Evolutionary conservation across 2,329 filamentous ascomycete genomes (phyloP).

Genomic region (Neurospora sp.): DNA sequence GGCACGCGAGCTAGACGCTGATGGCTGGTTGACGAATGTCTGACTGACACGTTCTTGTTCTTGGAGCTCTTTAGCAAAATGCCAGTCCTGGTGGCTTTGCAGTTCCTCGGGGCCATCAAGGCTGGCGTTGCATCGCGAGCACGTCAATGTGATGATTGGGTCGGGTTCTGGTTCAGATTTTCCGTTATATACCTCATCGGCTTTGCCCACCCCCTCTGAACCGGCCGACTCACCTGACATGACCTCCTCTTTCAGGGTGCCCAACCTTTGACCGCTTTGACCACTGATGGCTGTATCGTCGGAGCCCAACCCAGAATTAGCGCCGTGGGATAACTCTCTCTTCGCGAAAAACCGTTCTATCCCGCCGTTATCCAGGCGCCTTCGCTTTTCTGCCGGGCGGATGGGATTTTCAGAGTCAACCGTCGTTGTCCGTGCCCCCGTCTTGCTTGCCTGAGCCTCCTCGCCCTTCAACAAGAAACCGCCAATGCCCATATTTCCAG

Average conservation of each 20-base stretch:
- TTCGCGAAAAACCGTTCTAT: conserved; percentile 50
- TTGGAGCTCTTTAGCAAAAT: conserved; percentile 81
- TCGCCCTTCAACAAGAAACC: conserved; percentile 73
- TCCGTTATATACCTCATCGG: background rate
- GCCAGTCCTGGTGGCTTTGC: conserved; percentile 83
- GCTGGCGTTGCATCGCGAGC: conserved; percentile 54
- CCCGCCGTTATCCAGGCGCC: conserved; percentile 32
- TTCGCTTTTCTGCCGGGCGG: conserved; percentile 24
- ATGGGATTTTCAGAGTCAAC: background rate
- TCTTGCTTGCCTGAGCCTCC: conserved; percentile 29
- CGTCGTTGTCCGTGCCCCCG: conserved; percentile 25
- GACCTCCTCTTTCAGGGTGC: background rate
- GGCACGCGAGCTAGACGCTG: conserved; percentile 24
- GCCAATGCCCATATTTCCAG: conserved; percentile 76
- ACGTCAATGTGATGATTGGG: conserved; percentile 35
- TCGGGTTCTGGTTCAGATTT: background rate
- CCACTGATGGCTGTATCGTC: conserved; percentile 23
- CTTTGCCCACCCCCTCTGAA: background rate
- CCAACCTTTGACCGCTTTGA: background rate
- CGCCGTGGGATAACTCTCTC: conserved; percentile 6
- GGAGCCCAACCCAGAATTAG: conserved; percentile 18
- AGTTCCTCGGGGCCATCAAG: conserved; percentile 48
- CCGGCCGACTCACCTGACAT: background rate
- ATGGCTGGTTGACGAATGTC: conserved; percentile 30
- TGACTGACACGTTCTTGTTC: conserved; percentile 45